Evolutionary conservation across 495 filamentous ascomycete species (phyloP).

Genomic region (Lasiosphaeria miniovina): DNA sequence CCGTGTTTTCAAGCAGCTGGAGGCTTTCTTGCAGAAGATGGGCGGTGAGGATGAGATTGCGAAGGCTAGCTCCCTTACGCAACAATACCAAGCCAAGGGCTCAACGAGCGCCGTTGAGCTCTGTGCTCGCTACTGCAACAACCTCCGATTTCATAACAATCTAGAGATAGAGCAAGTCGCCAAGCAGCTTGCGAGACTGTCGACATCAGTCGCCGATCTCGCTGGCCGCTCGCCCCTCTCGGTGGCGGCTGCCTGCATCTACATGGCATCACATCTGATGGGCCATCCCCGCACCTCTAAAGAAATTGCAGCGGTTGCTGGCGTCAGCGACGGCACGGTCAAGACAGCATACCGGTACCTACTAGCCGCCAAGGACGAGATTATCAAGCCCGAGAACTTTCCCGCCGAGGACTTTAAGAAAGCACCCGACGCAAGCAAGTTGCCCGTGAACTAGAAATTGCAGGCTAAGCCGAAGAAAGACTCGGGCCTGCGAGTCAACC

Average conservation of each 20-base stretch:
- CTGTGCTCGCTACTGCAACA: constrained; percentile 82
- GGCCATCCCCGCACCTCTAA: constrained; percentile 74
- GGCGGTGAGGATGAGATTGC: constrained; percentile 37
- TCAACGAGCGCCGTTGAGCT: constrained; percentile 82
- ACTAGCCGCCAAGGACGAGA: constrained; percentile 64
- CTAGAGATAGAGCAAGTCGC: constrained; percentile 69
- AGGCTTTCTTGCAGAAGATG: constrained; percentile 72
- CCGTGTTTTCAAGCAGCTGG: constrained; percentile 85
- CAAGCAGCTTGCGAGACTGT: constrained; percentile 67
- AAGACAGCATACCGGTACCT: constrained; percentile 90
- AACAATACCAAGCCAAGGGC: constrained; percentile 67
- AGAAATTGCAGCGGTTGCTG: constrained; percentile 75
- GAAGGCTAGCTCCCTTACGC: constrained; percentile 35
- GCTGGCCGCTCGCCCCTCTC: constrained; percentile 94
- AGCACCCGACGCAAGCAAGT: constrained; percentile 58
- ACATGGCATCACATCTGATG: constrained; percentile 84
- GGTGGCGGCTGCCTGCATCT: constrained; percentile 91
- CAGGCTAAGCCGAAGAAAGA: not conserved
- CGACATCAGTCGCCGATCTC: constrained; percentile 68
- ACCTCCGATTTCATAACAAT: constrained; percentile 63
- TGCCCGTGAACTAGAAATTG: constrained; percentile 51
- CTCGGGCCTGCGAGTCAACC: no score
- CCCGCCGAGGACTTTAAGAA: constrained; percentile 54
- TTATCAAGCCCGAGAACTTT: constrained; percentile 69
- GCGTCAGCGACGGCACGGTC: constrained; percentile 94